phyloP scores from a whole-genome alignment of 2,329 filamentous ascomycete genomes.

The Falciphora oryzae region DNA sequence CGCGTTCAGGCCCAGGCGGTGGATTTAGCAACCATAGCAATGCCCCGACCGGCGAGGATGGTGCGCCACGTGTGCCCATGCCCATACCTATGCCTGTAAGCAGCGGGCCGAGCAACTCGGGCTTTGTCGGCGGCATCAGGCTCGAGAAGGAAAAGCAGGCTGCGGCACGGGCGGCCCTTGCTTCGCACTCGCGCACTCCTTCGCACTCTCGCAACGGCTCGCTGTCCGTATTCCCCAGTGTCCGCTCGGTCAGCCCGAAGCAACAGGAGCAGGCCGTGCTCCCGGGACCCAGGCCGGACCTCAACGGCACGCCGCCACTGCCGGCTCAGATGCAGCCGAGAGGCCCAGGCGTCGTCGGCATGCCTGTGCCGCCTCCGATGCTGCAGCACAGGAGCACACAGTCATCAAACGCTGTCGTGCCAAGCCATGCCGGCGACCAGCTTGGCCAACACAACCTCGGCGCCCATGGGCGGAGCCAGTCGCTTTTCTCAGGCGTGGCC shows the following conservation, averaged over 20 bases:
- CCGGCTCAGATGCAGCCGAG: not conserved
- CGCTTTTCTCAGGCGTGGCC: not conserved
- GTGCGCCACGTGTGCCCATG: no score
- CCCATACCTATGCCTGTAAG: no score
- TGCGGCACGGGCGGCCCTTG: not conserved
- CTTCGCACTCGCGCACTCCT: not conserved
- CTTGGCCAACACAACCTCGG: not conserved
- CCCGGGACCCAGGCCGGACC: conserved; percentile 1
- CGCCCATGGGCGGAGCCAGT: conserved; percentile 13
- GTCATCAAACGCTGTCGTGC: not conserved
- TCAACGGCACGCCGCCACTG: not conserved
- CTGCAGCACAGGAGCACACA: not conserved
- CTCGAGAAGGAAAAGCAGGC: conserved; percentile 6
- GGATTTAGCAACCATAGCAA: not conserved
- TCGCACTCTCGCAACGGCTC: conserved; percentile 3
- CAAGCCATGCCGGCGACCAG: not conserved
- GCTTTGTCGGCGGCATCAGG: conserved; percentile 10
- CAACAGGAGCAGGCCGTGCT: not conserved
- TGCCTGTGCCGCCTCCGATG: no score
- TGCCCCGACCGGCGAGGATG: not conserved
- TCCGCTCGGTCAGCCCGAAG: not conserved
- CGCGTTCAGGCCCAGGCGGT: not conserved
- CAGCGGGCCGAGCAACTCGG: not conserved
- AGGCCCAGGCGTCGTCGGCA: not conserved
- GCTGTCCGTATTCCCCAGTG: conserved; percentile 5